A percentile compares a stretch with the other conserved stretches of the same genome.
Evolutionary conservation across 805 yeast genomes (phyloP).

Genomic region (Spathaspora hagerdaliae): DNA sequence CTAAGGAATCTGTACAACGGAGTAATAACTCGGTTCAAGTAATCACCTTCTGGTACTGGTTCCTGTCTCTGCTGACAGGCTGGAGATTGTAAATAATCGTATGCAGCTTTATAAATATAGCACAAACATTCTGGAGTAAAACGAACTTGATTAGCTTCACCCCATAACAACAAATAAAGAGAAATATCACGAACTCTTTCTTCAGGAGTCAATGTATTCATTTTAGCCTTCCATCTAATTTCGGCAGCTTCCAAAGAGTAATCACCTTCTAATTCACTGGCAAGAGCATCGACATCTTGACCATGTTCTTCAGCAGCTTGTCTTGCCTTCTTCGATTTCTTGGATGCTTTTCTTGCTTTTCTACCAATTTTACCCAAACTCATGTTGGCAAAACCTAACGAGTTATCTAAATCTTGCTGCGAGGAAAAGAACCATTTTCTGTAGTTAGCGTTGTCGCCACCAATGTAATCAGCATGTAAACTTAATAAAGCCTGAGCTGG

Average conservation of each 20-base stretch:
- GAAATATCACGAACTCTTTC: conserved; percentile 80
- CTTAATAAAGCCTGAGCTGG: conserved; percentile 83
- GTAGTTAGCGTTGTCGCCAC: conserved; percentile 83
- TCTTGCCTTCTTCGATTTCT: conserved; percentile 75
- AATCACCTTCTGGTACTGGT: conserved; percentile 87
- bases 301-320: conserved; percentile 65
- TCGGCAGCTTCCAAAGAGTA: conserved; percentile 80
- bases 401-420: conserved; percentile 81
- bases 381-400: conserved; percentile 81
- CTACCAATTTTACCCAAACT: conserved; percentile 68
- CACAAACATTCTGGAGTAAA: conserved; percentile 87
- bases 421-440: conserved; percentile 89
- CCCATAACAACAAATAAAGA: conserved; percentile 75
- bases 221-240: conserved; percentile 80
- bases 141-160: conserved; percentile 92
- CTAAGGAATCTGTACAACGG: conserved; percentile 81
- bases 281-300: conserved; percentile 56
- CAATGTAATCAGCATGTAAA: conserved; percentile 82
- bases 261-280: conserved; percentile 75
- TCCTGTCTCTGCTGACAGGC: conserved; percentile 84
- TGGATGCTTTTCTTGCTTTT: conserved; percentile 77
- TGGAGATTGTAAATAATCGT: conserved; percentile 84
- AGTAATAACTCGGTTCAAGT: conserved; percentile 84
- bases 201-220: conserved; percentile 68
- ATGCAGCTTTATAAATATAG: conserved; percentile 92